Evolutionary conservation across 2,329 filamentous ascomycete species (phyloP), one percentile per base, ranked within the genome.

Genomic region (Pestalotiopsis sp.): DNA sequence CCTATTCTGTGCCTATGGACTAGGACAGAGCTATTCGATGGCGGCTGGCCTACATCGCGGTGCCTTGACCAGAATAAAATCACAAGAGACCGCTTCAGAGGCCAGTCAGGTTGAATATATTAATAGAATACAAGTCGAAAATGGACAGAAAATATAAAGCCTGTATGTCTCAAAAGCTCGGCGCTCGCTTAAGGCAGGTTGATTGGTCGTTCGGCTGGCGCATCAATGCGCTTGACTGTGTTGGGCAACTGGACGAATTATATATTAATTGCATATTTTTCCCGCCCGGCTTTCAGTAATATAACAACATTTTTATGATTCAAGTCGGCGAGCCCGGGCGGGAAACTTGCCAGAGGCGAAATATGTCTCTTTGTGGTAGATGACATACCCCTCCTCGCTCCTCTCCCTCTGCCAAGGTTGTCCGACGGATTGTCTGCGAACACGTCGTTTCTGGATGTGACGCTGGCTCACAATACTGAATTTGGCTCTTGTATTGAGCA

Each of bases 111-210:
- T 26, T 57, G 20, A 24, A 58, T 58, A 2, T 35, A 7, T 7
- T 52, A 52, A 20, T 52, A 5, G 13, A 20, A 14, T 3, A 14
- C 5, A 14, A 52, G 44, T 20, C 44, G 11, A 14, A 17, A n/a
- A 13, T 13, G 26, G 56, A 24, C 5, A 17, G 2, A 22, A 4
- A 7, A 30, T 30, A 58, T 7, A 35, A 26, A 58, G 56, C 56
- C 24, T 58, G 56, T 35, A 38, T 61, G 13, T 20, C 4, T 39
- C 9, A 20, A 17, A 39, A 14, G 26, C 26, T 61, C n/a, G 30
- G 58, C 58, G 30, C 17, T 40, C 58, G 30, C 30, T 61, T 61
- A 61, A 39, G 58, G 58, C 58, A 61, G 58, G 30, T 61, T 39
- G 30, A 61, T 61, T 61, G 58, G 58, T 39, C 2, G 30, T 7